Evolutionary conservation across 2,329 filamentous ascomycete genomes (phyloP).

Genomic region (Fusarium sp.): DNA sequence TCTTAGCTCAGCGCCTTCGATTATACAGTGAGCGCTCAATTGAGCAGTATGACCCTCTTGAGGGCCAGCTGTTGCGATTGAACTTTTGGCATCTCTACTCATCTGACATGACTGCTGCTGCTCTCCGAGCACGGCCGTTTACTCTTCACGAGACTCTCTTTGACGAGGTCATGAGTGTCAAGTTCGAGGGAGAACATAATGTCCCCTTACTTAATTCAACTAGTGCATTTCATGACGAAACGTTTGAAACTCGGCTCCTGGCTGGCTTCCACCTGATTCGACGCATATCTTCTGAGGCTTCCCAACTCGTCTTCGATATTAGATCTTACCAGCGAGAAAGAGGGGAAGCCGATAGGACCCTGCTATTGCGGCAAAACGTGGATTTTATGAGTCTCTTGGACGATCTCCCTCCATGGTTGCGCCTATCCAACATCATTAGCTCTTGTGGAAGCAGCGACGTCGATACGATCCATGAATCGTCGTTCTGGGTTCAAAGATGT

Average conservation of each 20-base stretch:
- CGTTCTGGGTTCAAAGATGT: neutral
- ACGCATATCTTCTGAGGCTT: neutral
- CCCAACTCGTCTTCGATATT: neutral
- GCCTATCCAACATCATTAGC: neutral
- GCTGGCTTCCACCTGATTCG: neutral
- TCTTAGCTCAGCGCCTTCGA: neutral
- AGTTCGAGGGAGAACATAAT: neutral
- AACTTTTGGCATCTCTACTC: neutral
- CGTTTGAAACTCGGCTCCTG: neutral
- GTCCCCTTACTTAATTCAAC: neutral
- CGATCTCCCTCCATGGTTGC: neutral
- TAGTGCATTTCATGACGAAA: neutral
- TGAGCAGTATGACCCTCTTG: neutral
- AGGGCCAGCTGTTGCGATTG: neutral
- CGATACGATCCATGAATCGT: neutral
- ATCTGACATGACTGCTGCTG: neutral
- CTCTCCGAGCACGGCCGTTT: neutral
- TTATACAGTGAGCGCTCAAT: neutral
- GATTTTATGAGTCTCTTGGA: neutral
- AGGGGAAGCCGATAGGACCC: fast-evolving
- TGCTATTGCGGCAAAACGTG: neutral
- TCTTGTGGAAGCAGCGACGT: neutral
- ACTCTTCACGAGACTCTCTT: neutral
- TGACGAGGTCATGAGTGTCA: neutral
- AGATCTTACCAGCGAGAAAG: neutral